Evolutionary conservation across 108 stramenopile genomes (phyloP).

Genomic region (Nitzschia sp.): DNA sequence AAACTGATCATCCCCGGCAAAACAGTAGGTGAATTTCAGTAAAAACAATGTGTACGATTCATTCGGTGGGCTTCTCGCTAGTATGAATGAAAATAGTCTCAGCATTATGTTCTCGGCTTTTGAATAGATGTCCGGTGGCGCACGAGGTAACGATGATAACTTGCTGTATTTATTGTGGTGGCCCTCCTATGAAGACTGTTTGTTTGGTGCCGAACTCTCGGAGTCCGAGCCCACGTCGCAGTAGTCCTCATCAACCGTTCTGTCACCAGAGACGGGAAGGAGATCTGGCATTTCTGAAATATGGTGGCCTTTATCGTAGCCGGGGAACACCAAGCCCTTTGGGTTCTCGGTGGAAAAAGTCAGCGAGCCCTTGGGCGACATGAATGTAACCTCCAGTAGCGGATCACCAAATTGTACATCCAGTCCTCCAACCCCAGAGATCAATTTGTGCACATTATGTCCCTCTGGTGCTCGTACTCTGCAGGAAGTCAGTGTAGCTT

Average conservation of each 20-base stretch:
- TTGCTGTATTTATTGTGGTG: no score
- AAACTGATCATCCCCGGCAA: no score
- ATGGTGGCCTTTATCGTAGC: background rate
- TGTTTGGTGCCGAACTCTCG: background rate
- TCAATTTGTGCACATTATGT: conserved; percentile 26
- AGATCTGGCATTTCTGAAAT: background rate
- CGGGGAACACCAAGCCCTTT: conserved; percentile 24
- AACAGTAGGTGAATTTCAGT: background rate
- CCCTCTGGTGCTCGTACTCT: conserved; percentile 8
- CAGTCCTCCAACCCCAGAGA: conserved; percentile 22
- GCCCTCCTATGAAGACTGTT: background rate
- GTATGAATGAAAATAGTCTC: no score
- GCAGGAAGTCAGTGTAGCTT: background rate
- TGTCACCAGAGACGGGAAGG: background rate
- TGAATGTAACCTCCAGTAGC: conserved; percentile 7
- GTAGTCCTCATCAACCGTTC: background rate
- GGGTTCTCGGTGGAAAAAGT: conserved; percentile 11
- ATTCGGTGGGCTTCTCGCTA: no score
- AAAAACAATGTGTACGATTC: background rate
- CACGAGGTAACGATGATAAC: no score
- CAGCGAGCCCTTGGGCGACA: conserved; percentile 17
- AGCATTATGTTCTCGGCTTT: no score
- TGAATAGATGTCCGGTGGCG: no score
- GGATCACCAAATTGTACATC: conserved; percentile 6
- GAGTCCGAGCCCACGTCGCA: background rate